A percentile compares a stretch with the other conserved stretches of the same genome.
phyloP scores from a whole-genome alignment of 305 asterid genomes.

The Andrographis paniculata region DNA sequence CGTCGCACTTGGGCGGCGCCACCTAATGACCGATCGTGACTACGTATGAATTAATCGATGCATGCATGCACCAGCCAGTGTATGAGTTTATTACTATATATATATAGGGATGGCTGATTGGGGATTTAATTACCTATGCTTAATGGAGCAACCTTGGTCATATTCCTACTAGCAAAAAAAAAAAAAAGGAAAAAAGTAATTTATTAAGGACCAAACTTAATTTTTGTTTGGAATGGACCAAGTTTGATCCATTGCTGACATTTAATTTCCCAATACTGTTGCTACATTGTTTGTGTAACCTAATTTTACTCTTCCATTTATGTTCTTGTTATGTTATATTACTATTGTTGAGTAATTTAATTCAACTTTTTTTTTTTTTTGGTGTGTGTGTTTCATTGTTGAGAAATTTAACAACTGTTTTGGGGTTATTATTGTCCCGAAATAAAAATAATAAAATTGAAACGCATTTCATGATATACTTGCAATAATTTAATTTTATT shows the following conservation, averaged over 20 bases:
- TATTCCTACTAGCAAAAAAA: constrained; percentile 25
- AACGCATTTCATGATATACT: no score
- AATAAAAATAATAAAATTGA: no score
- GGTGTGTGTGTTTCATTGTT: no score
- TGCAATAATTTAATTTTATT: no score
- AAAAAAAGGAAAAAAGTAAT: no score
- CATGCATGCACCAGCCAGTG: neutral
- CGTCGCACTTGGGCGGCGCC: constrained; percentile 49
- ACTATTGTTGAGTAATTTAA: no score
- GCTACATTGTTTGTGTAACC: constrained; percentile 15
- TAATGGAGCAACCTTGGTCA: constrained; percentile 77
- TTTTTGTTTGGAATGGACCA: constrained; percentile 41
- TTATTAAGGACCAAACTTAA: neutral
- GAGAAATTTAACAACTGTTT: no score
- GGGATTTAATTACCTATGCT: constrained; percentile 15
- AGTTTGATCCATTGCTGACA: constrained; percentile 55
- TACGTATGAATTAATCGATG: neutral
- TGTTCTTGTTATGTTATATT: no score
- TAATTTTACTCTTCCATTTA: neutral
- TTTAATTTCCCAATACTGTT: neutral
- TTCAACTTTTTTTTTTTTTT: no score
- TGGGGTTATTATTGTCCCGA: no score
- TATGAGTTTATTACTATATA: neutral
- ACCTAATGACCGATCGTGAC: constrained; percentile 2
- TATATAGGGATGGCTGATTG: constrained; percentile 4